These are phyloP conservation scores for Anastatica hierochuntica DNA, from an alignment of 345 rosid species.

Conservation along the genomic window DNA sequence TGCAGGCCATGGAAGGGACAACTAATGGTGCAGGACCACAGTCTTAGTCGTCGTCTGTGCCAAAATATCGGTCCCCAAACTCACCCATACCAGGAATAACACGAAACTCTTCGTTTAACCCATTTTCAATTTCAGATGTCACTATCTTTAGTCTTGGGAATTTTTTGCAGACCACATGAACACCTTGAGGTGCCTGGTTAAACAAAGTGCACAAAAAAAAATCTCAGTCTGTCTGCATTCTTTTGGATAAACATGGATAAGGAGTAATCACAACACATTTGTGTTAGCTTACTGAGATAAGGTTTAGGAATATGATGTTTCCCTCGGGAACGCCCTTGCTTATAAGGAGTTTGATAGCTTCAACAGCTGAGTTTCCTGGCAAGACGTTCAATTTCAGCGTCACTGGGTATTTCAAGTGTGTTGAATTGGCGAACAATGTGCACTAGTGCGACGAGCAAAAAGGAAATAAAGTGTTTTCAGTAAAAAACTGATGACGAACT, in stretches of 20 bases:
- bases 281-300: constrained; percentile 60
- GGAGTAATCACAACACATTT: neutral
- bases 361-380: constrained; percentile 92
- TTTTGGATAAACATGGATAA: constrained; percentile 13
- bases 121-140: constrained; percentile 95
- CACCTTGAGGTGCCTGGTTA: constrained; percentile 94
- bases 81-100: constrained; percentile 98
- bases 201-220: neutral
- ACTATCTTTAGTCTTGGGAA: constrained; percentile 91
- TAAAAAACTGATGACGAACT: neutral
- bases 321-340: constrained; percentile 89
- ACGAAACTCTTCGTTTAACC: constrained; percentile 83
- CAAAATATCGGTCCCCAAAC: constrained; percentile 95
- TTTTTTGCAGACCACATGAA: constrained; percentile 85
- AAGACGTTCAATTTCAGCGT: neutral
- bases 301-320: constrained; percentile 92
- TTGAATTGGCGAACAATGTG: neutral
- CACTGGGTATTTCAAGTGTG: neutral
- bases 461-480: neutral
- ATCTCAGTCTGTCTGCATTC: constrained; percentile 16
- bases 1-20: constrained; percentile 15
- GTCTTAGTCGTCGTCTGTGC: constrained; percentile 74
- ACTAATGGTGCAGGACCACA: constrained; percentile 14
- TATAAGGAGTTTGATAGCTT: constrained; percentile 75
- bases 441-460: neutral